Evolutionary conservation across 176 grass and related monocot genomes (phyloP), one percentile per base, ranked within the genome.

Genomic region (Carex scoparia): DNA sequence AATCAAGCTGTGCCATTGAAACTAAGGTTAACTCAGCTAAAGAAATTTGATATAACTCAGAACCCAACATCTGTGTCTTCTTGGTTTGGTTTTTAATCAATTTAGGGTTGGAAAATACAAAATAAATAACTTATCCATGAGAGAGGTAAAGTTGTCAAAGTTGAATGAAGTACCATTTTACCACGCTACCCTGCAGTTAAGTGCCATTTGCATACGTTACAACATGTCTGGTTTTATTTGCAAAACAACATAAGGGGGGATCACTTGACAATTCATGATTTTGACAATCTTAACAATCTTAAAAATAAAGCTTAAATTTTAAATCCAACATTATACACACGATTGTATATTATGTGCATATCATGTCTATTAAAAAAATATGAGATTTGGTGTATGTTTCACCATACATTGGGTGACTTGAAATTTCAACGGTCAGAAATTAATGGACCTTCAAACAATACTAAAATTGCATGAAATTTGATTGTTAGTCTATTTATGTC

Each of bases 91-190:
- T 72, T 72, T 72, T 15, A 19, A 72, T 72, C 69, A 72, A 72
- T 72, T 71, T 72, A 72, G 69, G 16, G 7, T 72, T 46, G 16
- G 69, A 72, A 72, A 72, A 72, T 42, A 72, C 14, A 72, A 42
- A 46, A n/a, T 38, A 69, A 69, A 69, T 12, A 37, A 69, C 65
- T 16, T 37, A 16, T 69, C 31, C 31, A 69, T 38, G 65, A 16
- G 11, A 46, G 16, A 48, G 14, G 35, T 35, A 15, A 72, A 72
- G 38, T 46, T 18, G 7, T 72, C 38, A 72, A 48, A 42, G 8
- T 69, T 69, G 16, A 72, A 72, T 10, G 37, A 38, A 72, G 46
- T 46, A 72, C 37, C 69, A 72, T 72, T 48, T 23, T 46, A 72
- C 69, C 16, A 46, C 1, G 13, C 15, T 72, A 72, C 46, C 15